Evolutionary conservation across 2,329 filamentous ascomycete species (phyloP).

Genomic region (Trichoderma koningiopsis): DNA sequence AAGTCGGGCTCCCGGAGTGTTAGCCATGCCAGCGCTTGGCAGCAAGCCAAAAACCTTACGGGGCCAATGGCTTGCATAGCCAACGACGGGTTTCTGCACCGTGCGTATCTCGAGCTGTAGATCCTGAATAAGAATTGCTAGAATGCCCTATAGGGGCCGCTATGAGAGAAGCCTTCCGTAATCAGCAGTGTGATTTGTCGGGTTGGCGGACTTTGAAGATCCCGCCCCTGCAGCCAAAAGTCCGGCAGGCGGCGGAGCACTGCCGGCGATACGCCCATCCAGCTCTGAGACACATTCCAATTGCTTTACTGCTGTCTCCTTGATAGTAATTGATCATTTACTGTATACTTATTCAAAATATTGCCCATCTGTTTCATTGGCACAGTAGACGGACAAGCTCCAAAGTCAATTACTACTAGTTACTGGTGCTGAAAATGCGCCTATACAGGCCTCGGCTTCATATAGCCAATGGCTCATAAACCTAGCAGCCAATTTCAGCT

Average conservation of each 20-base stretch:
- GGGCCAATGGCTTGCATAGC: neutral
- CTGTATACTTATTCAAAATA: neutral
- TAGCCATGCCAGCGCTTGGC: neutral
- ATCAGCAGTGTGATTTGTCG: neutral
- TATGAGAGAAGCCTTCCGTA: neutral
- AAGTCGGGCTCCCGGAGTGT: constrained; percentile 3
- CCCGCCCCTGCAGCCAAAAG: neutral
- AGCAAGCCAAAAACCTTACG: constrained; percentile 15
- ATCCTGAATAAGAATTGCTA: neutral
- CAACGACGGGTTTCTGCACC: neutral
- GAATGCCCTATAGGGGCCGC: neutral
- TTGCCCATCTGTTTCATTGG: neutral
- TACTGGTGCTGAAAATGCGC: neutral
- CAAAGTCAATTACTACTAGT: constrained; percentile 8
- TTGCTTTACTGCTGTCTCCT: neutral
- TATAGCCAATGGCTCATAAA: neutral
- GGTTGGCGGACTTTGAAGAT: constrained; percentile 13
- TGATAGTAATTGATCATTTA: neutral
- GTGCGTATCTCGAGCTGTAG: constrained; percentile 1
- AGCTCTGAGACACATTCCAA: neutral
- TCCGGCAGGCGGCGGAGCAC: neutral
- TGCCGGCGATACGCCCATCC: neutral
- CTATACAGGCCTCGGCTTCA: neutral
- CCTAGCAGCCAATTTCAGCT: neutral
- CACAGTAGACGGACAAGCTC: neutral